A percentile compares a stretch with the other conserved stretches of the same genome.
These are phyloP conservation scores for Chrysophaeum taylorii DNA, from an alignment of 352 stramenopile species.

Conservation along the genomic window DNA sequence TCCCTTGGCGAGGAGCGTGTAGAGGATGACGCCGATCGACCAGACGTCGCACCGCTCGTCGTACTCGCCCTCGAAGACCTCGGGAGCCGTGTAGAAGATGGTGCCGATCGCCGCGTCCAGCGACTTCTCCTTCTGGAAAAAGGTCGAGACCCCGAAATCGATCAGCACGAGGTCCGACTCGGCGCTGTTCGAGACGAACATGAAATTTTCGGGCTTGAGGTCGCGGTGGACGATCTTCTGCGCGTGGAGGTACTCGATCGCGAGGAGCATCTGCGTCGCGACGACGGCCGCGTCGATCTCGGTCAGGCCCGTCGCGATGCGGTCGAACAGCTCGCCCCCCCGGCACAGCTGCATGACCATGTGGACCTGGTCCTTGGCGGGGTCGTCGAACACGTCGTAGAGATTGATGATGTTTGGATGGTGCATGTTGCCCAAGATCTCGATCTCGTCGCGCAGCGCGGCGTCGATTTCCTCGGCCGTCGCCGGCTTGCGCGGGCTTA, in stretches of 20 bases:
- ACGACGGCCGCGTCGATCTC: slow-evolving; percentile 64
- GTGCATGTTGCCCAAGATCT: slow-evolving; percentile 21
- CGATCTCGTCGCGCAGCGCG: slow-evolving; percentile 24
- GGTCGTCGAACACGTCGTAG: slow-evolving; percentile 69
- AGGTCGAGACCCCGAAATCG: slow-evolving; percentile 67
- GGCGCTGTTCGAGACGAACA: slow-evolving; percentile 67
- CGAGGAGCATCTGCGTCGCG: slow-evolving; percentile 61
- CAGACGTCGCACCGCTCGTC: slow-evolving; percentile 17
- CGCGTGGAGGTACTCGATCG: slow-evolving; percentile 63
- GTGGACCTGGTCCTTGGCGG: slow-evolving; percentile 62
- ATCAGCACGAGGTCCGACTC: slow-evolving; percentile 74
- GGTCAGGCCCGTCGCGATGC: slow-evolving; percentile 63
- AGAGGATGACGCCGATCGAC: slow-evolving; percentile 16
- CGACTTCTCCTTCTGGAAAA: slow-evolving; percentile 2
- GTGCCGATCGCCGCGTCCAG: slow-evolving; percentile 5
- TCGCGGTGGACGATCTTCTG: slow-evolving; percentile 53
- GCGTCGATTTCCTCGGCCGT: neutral
- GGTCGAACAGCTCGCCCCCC: slow-evolving; percentile 75
- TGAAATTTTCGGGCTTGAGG: slow-evolving; percentile 66
- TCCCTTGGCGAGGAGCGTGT: neutral
- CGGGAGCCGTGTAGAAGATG: neutral
- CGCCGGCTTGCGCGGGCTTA: no score
- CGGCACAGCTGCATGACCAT: no score
- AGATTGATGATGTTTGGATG: slow-evolving; percentile 80
- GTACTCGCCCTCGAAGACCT: slow-evolving; percentile 12